Conservation (phyloP, 331 rosid genomes). For the Telfairia occidentalis region DNA sequence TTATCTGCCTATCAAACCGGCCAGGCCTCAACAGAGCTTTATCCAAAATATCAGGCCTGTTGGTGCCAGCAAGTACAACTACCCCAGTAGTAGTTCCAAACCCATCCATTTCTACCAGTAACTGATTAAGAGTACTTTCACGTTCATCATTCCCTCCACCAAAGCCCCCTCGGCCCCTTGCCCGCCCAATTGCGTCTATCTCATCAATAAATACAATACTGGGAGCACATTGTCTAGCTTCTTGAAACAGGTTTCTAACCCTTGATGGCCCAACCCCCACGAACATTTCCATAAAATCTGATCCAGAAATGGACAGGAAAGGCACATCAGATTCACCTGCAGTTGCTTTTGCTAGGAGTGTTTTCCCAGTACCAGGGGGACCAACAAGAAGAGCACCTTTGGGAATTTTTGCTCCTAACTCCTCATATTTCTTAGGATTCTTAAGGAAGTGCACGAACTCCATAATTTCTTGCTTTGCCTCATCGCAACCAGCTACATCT, state of each 20-base stretch:
- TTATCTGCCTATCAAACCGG: conserved; percentile 74
- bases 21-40: conserved; percentile 92
- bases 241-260: conserved; percentile 88
- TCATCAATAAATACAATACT: conserved; percentile 91
- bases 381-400: conserved; percentile 94
- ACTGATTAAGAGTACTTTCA: conserved; percentile 93
- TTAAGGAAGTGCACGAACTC: conserved; percentile 92
- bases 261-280: conserved; percentile 96
- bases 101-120: conserved; percentile 99
- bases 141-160: conserved; percentile 87
- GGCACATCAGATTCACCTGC: conserved; percentile 97
- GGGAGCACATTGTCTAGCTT: conserved; percentile 94
- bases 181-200: conserved; percentile 92
- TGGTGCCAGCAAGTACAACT: conserved; percentile 95
- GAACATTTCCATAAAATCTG: conserved; percentile 91
- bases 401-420: conserved; percentile 88
- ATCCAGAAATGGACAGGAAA: conserved; percentile 78
- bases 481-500: conserved; percentile 98
- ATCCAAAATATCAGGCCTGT: conserved; percentile 91
- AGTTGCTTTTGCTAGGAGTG: conserved; percentile 92
- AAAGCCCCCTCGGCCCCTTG: conserved; percentile 85
- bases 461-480: conserved; percentile 93
- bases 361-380: conserved; percentile 97
- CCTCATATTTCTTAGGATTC: conserved; percentile 91
- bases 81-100: conserved; percentile 94